Conservation (phyloP, 148 eudicot species). For the Rhododendron molle region DNA sequence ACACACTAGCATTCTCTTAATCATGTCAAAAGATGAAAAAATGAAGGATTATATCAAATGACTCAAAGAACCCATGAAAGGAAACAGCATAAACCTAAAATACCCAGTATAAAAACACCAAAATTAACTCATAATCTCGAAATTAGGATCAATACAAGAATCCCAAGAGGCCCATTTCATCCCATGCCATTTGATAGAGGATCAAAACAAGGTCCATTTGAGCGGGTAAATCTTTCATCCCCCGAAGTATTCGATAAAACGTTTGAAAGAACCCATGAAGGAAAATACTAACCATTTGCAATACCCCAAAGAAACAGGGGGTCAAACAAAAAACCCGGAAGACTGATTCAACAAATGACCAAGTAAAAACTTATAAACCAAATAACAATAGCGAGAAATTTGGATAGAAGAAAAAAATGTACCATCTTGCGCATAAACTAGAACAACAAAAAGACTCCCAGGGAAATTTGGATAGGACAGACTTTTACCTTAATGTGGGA, state of each 20-base stretch:
- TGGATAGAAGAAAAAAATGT: not conserved
- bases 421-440: not conserved
- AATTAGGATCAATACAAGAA: not conserved
- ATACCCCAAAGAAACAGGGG: not conserved
- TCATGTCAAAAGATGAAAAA: not conserved
- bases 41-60: not conserved
- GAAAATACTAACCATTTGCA: not conserved
- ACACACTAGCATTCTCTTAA: not conserved
- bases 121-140: not conserved
- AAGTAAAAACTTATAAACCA: not conserved
- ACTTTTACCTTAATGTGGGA: conserved; percentile 17
- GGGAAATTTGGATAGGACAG: not conserved
- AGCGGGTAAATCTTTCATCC: not conserved
- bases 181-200: not conserved
- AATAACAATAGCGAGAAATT: not conserved
- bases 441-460: not conserved
- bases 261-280: not conserved
- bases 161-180: conserved; percentile 1
- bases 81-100: not conserved
- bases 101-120: too few relatives aligned
- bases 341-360: conserved; percentile 12
- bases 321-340: not conserved
- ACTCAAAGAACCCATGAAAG: not conserved
- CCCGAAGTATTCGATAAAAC: not conserved
- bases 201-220: not conserved